Base-by-base conservation (phyloP, 2,329 filamentous ascomycete genomes). In the Penicillium sp. region DNA sequence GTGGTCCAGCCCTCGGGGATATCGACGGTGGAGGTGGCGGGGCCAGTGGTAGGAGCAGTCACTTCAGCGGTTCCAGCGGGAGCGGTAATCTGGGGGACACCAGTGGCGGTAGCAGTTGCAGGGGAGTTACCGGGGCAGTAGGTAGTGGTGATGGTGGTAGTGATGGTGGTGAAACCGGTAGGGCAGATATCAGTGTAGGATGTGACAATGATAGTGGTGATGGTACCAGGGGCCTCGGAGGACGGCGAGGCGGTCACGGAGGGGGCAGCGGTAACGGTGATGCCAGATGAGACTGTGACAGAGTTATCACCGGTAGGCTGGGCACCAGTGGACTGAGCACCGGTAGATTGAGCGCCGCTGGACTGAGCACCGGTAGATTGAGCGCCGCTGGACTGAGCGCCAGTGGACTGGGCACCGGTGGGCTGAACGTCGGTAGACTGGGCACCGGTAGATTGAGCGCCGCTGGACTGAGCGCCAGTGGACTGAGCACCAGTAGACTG, bases 111-210 rank as follows among this genome's bases (percentile, higher is more conserved):
- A n/a, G 69, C 63, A 14, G 68, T 67, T 18, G 70, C 62, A 3
- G 67, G 56, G 5, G 43, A 57, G 13, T 67, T 68, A 14, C 64
- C 69, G 3, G 73, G 71, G 56, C 71, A 75, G 49, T 71, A 69
- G 4, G 67, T 73, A 14, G 71, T 73, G 9, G 74, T 76, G 43
- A 70, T 66, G 1, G 72, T 73, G 3, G 70, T 71, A 2, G 71
- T 75, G 46, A 75, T 67, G 5, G 72, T 76, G 36, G 71, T 76
- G 59, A 73, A 76, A 5, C 76, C 75, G 24, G 73, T 75, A 4
- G 75, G 71, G 54, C 75, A 77, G 58, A 77, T 72, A 47, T 73
- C 70, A 7, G 70, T 68, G 56, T 77, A 77, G 16, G 72, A 73
- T 31, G 75, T 77, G 34, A 69, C 64, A 47, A 75, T 68, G 16